A percentile compares a stretch with the other conserved stretches of the same genome.
These are phyloP conservation scores for Trametes polyzona DNA, from an alignment of 1,284 basidiomycete genomes.

Conservation along the genomic window DNA sequence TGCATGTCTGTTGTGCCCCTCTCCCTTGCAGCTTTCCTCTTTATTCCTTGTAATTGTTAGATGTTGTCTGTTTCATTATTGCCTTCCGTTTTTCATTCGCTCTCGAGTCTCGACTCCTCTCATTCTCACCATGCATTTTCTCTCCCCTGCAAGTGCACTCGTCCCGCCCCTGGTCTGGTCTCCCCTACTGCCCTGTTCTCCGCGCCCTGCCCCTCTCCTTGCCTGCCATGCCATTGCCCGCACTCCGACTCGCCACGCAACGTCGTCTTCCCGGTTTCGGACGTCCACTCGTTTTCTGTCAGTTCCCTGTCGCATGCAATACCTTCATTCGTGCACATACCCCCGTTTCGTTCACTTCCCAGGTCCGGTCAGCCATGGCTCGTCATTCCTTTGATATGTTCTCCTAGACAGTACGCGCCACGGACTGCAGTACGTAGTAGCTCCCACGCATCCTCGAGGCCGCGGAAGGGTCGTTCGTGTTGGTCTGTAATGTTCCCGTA, in stretches of 20 bases:
- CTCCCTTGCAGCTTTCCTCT: neutral
- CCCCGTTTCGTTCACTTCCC: neutral
- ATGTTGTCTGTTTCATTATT: slow-evolving; percentile 26
- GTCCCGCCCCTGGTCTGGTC: neutral
- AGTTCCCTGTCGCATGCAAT: slow-evolving; percentile 9
- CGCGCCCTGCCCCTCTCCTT: neutral
- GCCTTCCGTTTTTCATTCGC: slow-evolving; percentile 5
- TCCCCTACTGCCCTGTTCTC: neutral
- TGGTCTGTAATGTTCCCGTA: too few relatives aligned
- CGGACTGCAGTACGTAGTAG: slow-evolving; percentile 7
- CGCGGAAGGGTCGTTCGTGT: neutral
- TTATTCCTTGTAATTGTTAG: slow-evolving; percentile 12
- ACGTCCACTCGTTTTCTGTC: slow-evolving; percentile 2
- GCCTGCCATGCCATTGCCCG: neutral
- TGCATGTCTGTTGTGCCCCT: neutral
- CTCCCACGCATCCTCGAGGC: neutral
- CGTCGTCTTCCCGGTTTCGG: neutral
- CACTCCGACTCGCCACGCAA: neutral
- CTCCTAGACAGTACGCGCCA: neutral
- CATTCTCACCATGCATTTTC: neutral
- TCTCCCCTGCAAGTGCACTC: slow-evolving; percentile 1
- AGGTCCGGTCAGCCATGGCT: neutral
- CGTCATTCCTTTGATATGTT: slow-evolving; percentile 9
- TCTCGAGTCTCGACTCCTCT: neutral
- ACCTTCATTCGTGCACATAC: slow-evolving; percentile 21